Conservation (phyloP, 2,329 filamentous ascomycete species). For the Penicillium palitans region DNA sequence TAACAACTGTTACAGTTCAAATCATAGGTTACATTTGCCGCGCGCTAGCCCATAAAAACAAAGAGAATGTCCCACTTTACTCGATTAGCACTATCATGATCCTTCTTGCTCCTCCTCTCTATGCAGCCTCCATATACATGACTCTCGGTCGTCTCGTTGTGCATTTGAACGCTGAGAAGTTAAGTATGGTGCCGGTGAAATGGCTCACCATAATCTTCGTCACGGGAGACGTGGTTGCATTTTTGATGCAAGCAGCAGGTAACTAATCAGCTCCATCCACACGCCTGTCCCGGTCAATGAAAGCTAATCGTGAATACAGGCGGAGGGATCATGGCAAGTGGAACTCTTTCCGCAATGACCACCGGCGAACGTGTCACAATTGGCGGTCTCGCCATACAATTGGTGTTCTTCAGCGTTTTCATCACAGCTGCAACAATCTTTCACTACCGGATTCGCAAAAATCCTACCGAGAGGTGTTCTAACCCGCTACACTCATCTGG, state of each 20-base stretch:
- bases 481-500: neutral
- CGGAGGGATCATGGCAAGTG: constrained; percentile 12
- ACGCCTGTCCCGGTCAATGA: neutral
- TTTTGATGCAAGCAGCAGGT: constrained; percentile 45
- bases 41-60: constrained; percentile 16
- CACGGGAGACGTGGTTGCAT: constrained; percentile 49
- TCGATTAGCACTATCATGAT: constrained; percentile 48
- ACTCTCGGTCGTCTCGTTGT: constrained; percentile 48
- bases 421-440: constrained; percentile 18
- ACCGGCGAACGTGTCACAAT: constrained; percentile 20
- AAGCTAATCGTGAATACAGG: neutral
- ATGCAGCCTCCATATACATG: constrained; percentile 54
- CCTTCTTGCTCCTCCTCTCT: constrained; percentile 50
- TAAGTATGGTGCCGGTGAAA: constrained; percentile 44
- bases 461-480: constrained; percentile 10
- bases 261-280: neutral
- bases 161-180: constrained; percentile 42
- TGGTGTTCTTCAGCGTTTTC: constrained; percentile 23
- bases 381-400: constrained; percentile 19
- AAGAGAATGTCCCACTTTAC: constrained; percentile 26
- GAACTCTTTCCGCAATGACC: neutral
- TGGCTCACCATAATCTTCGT: constrained; percentile 53
- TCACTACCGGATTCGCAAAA: constrained; percentile 15
- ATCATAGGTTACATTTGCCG: constrained; percentile 22
- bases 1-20: constrained; percentile 14